These are phyloP conservation scores for Candida glucosophila DNA, from an alignment of 1,139 yeast species.

Conservation along the genomic window DNA sequence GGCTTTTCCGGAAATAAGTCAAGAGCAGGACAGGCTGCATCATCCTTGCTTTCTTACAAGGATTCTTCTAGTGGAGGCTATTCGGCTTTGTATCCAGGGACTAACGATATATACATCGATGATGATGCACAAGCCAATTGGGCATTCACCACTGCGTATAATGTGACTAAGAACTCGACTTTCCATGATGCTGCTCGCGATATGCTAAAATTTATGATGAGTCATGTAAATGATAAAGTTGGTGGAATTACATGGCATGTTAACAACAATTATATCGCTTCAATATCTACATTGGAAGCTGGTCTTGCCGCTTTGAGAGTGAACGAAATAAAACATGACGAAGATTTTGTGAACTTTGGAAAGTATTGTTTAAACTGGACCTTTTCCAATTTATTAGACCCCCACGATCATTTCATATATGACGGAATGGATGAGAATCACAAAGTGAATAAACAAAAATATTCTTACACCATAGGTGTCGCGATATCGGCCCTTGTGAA, in stretches of 20 bases:
- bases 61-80: constrained; percentile 11
- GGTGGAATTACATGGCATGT: constrained; percentile 26
- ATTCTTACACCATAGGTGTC: constrained; percentile 19
- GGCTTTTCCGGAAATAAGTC: constrained; percentile 9
- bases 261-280: constrained; percentile 18
- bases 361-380: constrained; percentile 15
- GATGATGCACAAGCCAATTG: constrained; percentile 27
- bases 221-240: constrained; percentile 11
- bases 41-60: too few species aligned
- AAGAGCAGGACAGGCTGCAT: too few species aligned
- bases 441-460: constrained; percentile 15
- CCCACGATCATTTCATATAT: constrained; percentile 15
- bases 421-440: constrained; percentile 14
- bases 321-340: constrained; percentile 12
- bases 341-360: constrained; percentile 13
- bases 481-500: constrained; percentile 16
- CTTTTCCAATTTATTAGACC: constrained; percentile 15
- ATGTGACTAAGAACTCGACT: constrained; percentile 8
- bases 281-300: constrained; percentile 26
- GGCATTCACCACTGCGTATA: constrained; percentile 20
- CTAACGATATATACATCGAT: constrained; percentile 23
- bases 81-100: constrained; percentile 18
- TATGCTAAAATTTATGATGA: constrained; percentile 10
- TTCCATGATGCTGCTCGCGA: constrained; percentile 12
- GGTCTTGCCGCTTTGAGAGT: constrained; percentile 23